Conservation (phyloP, 139 green algal genomes). For the Mychonastes homosphaera region DNA sequence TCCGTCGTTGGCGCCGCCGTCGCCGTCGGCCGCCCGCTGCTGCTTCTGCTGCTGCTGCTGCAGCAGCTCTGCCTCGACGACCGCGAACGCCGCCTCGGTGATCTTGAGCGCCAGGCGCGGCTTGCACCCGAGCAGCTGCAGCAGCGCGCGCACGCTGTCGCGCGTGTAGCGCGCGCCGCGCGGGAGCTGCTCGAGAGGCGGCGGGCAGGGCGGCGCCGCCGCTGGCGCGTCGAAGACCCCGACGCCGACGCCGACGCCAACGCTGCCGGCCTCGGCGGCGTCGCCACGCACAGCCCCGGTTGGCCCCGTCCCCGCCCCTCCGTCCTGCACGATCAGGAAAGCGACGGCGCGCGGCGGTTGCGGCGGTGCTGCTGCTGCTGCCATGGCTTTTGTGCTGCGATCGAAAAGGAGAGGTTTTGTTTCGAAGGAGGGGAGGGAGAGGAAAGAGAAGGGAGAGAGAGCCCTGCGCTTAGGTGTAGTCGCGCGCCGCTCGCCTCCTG, state of each 20-base stretch:
- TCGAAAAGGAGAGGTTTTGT: no score
- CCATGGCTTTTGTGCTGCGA: neutral
- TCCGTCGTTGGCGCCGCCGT: no score
- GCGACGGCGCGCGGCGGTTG: neutral
- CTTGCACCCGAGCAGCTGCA: conserved; percentile 73
- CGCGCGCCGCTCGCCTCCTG: no score
- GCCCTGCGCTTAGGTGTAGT: no score
- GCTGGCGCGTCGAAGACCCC: neutral
- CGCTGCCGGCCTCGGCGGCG: neutral
- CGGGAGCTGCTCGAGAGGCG: neutral
- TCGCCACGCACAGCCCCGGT: no score
- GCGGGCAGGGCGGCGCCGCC: neutral
- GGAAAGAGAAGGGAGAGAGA: no score
- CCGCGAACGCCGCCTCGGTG: conserved; percentile 7
- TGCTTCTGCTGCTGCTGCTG: neutral
- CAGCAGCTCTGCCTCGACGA: conserved; percentile 13
- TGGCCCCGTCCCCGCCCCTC: neutral
- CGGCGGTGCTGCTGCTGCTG: neutral
- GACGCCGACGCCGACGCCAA: neutral
- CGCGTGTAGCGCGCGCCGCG: conserved; percentile 52
- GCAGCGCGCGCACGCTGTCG: conserved; percentile 42
- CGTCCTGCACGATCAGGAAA: neutral
- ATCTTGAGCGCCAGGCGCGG: conserved; percentile 57
- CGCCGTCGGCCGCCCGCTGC: neutral
- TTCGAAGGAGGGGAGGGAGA: no score